These are phyloP conservation scores for Rhinocladiella similis DNA, from an alignment of 2,329 filamentous ascomycete genomes.

Conservation along the genomic window DNA sequence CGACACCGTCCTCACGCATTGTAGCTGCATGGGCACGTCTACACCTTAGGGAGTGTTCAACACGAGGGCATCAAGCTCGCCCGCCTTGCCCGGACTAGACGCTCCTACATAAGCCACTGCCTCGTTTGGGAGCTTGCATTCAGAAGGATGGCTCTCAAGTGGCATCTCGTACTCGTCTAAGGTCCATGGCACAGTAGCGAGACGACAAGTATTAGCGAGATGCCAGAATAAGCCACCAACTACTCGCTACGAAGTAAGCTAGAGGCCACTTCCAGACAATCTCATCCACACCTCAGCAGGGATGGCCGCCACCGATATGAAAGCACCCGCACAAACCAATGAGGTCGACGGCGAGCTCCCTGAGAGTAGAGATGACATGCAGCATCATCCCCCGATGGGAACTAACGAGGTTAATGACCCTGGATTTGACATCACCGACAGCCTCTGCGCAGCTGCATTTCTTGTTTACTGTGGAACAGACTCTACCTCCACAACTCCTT, in stretches of 20 bases:
- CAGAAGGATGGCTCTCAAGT: not conserved
- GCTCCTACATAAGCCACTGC: too few relatives aligned
- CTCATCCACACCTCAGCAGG: not conserved
- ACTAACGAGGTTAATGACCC: not conserved
- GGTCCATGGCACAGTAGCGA: not conserved
- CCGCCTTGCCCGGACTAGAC: too few relatives aligned
- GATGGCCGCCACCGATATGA: slow-evolving; percentile 1
- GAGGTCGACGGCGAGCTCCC: not conserved
- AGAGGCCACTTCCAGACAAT: not conserved
- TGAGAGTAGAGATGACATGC: not conserved
- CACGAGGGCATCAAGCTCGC: too few relatives aligned
- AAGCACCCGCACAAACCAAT: not conserved
- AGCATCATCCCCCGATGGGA: not conserved
- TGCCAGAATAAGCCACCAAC: not conserved
- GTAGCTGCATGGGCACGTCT: too few relatives aligned
- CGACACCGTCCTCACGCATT: too few relatives aligned
- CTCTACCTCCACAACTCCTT: not conserved
- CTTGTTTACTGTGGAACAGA: too few relatives aligned
- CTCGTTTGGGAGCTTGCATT: not conserved
- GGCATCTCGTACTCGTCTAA: not conserved
- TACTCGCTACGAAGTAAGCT: too few relatives aligned
- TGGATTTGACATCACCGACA: not conserved
- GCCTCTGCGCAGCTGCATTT: not conserved
- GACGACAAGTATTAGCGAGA: not conserved
- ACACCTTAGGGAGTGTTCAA: too few relatives aligned